Base-by-base conservation (phyloP, 371 early-diverging fungal species). In the Gilbertella persicaria region DNA sequence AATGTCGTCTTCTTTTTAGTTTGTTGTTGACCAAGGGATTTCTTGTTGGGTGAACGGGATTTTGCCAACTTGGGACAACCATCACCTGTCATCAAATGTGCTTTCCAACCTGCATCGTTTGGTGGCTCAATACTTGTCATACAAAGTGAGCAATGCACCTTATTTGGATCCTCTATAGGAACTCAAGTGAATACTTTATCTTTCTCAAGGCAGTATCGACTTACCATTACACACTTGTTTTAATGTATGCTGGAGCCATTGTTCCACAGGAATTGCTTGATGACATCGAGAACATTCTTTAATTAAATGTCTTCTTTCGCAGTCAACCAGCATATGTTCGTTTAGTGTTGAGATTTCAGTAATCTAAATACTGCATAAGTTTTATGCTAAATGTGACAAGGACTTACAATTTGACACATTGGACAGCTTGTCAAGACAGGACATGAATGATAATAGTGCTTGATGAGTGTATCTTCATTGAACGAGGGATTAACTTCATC, bases 361-460 rank as follows among this genome's bases (percentile, higher is more conserved):
- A 42, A 90, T 85, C 89, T 89, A 77, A 42, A 36, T 35, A n/a
- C n/a, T n/a, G n/a, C n/a, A n/a, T n/a, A n/a, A n/a, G n/a, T n/a
- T n/a, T n/a, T n/a, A n/a, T n/a, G n/a, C n/a, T 38, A 20, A 41
- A 20, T 20, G 3, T n/a, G 20, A 50, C 26, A 62, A 20, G 17
- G 2, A 66, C 84, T 65, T 75, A 89, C 90, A 52, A 79, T 78
- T 45, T 82, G 76, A 66, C 93, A 92, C 35, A 78, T 59, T 0
- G 88, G 75, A 50, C 93, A 93, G 16, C 76, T 81, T 25, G 81
- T 82, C 6, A 90, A 71, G 60, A 86, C 76, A 14, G 87, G 86
- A 53, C 93, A 93, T 16, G 86, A 80, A 25, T 79, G 72, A 78
- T 91, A 90, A 56, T 91, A 91, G 58, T 93, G 93, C 6, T 73